Evolutionary conservation across 2,329 filamentous ascomycete genomes (phyloP), one percentile per base, ranked within the genome.

Genomic region (Plectosphaerella plurivora): DNA sequence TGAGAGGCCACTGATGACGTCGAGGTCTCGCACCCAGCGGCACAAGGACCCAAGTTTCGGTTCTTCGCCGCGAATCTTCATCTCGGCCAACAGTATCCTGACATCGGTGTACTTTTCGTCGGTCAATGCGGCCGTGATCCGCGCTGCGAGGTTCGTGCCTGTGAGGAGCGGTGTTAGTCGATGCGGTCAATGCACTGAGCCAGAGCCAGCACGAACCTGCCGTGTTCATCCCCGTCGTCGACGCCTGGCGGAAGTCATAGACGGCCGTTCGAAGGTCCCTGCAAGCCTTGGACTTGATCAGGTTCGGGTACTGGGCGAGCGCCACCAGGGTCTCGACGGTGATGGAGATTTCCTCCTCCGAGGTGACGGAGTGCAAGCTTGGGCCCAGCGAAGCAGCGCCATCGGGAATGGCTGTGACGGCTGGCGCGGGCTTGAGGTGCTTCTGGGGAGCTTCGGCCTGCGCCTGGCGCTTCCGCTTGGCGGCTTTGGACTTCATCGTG

Each of bases 1-100:
- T 4, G 82, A 82, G 8, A 88, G 68, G 2, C 84, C 84, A 57
- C 82, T 86, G 48, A 88, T 81, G 22, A 88, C 81, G 60, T 89
- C 86, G 24, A 89, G 70, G 61, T 88, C 85, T 53, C 86, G 78
- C 5, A 89, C 86, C 86, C 86, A 89, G 52, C 86, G 81, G 64
- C 85, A 88, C 8, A 89, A 67, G 2, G 86, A 84, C 18, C 86
- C 86, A 0, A 89, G 69, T 58, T 87, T 87, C 0, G 86, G 86
- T 16, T 80, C 76, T 55, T 88, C 77, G 3, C 74, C 71, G n/a
- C 85, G 73, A 16, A 89, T 82, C 28, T 79, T 76, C 86, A 89
- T 89, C 69, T 89, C 86, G 1, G 85, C 79, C 1, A 89, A 75
- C 14, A 88, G 63, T 15, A 89, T 76, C 49, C 76, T 76, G 5